Conservation (phyloP, 257 asterid genomes). For the Solanum corneliomulleri region DNA sequence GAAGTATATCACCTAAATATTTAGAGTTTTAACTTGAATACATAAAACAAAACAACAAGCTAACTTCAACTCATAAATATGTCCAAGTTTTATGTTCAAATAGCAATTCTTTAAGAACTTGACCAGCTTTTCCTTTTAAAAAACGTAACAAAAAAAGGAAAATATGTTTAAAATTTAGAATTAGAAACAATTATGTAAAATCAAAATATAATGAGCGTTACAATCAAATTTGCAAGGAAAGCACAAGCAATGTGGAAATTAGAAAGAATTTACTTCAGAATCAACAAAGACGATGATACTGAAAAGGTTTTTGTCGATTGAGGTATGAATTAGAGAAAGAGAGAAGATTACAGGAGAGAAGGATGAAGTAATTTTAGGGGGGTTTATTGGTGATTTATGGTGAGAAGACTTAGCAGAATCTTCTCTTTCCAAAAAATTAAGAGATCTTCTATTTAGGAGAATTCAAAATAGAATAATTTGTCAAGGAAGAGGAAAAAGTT, state of each 20-base stretch:
- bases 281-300: not conserved
- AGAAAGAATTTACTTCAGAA: not conserved
- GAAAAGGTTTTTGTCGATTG: not conserved
- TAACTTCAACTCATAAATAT: not conserved
- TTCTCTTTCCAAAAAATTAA: not conserved
- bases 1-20: not conserved
- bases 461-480: not conserved
- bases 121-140: not conserved
- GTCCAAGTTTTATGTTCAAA: not conserved
- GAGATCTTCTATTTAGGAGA: not conserved
- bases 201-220: not conserved
- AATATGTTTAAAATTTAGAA: not conserved
- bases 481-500: not conserved
- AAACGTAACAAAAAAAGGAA: not conserved
- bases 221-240: not conserved
- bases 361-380: not conserved
- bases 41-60: not conserved
- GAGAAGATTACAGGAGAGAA: not conserved
- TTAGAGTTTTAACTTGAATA: not conserved
- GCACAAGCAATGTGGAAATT: not conserved
- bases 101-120: not conserved
- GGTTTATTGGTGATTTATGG: not conserved
- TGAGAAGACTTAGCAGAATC: not conserved
- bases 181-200: not conserved
- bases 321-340: not conserved